phyloP scores from a whole-genome alignment of 495 filamentous ascomycete species.

The Cercophora samala region DNA sequence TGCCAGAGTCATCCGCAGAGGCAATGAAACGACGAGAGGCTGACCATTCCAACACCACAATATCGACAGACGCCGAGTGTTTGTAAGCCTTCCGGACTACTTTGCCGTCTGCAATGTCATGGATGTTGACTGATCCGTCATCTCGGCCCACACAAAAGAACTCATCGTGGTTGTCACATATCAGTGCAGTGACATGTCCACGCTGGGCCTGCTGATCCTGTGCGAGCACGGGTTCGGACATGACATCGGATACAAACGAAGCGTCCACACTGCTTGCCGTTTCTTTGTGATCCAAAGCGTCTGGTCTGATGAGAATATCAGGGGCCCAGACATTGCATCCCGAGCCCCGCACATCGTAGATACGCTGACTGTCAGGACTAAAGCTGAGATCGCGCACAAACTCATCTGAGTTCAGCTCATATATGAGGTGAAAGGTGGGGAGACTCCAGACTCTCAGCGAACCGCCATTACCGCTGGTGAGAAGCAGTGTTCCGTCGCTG shows the following conservation, averaged over 20 bases:
- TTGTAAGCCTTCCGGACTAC: background rate
- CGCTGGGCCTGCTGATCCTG: background rate
- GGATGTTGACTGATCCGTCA: background rate
- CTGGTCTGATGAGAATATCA: background rate
- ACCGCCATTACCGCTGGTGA: too few relatives aligned
- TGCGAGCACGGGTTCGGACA: too few relatives aligned
- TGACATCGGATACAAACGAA: too few relatives aligned
- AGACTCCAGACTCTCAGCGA: too few relatives aligned
- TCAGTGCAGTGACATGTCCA: background rate
- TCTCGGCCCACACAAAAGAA: background rate
- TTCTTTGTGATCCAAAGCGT: background rate
- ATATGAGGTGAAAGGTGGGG: background rate
- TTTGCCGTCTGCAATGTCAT: background rate
- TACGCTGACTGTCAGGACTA: background rate
- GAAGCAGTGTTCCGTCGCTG: too few relatives aligned
- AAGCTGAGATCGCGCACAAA: background rate
- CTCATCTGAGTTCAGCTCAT: background rate
- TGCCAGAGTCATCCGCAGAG: background rate
- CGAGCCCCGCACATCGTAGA: background rate
- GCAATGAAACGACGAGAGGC: background rate
- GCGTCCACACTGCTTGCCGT: background rate
- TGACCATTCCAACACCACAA: background rate
- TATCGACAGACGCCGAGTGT: background rate
- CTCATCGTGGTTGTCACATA: background rate
- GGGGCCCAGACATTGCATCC: background rate